Conservation (phyloP, 179 eudicot genomes). For the Sideroxylon spinosum region DNA sequence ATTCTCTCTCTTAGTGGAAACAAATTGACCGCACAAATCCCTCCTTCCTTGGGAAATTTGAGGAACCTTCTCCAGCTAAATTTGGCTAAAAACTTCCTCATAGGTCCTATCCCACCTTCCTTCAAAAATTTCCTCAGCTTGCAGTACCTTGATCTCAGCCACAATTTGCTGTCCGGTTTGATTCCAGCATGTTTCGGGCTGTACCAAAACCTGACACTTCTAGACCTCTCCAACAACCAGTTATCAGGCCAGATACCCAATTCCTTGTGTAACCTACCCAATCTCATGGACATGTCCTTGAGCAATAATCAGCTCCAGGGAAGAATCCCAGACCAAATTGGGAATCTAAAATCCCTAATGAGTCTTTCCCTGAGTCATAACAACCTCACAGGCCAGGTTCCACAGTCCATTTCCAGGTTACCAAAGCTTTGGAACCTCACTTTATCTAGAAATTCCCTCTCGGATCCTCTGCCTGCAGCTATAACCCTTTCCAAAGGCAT, state of each 20-base stretch:
- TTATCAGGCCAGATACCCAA: constrained; percentile 58
- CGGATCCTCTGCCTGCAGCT: constrained; percentile 49
- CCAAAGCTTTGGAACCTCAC: constrained; percentile 69
- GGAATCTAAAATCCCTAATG: constrained; percentile 51
- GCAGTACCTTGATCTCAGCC: constrained; percentile 63
- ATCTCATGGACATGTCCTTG: constrained; percentile 52
- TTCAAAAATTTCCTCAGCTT: constrained; percentile 35
- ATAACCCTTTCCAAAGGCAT: constrained; percentile 43
- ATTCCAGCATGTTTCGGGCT: constrained; percentile 61
- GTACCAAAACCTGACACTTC: constrained; percentile 41
- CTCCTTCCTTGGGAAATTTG: constrained; percentile 49
- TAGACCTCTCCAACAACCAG: constrained; percentile 55
- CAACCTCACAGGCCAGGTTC: constrained; percentile 55
- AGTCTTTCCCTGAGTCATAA: constrained; percentile 54
- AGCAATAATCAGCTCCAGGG: constrained; percentile 61
- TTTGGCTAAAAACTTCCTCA: constrained; percentile 47
- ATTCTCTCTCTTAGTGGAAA: constrained; percentile 59
- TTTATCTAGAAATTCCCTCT: constrained; percentile 60
- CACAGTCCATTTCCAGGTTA: constrained; percentile 50
- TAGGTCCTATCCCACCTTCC: constrained; percentile 49
- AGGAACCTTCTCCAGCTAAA: constrained; percentile 45
- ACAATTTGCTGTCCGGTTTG: constrained; percentile 50
- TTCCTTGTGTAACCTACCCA: constrained; percentile 45
- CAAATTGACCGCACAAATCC: constrained; percentile 47
- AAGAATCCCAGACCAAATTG: constrained; percentile 45